These are phyloP conservation scores for Heracleum sosnowskyi DNA, from an alignment of 129 eudicot species.

Conservation along the genomic window DNA sequence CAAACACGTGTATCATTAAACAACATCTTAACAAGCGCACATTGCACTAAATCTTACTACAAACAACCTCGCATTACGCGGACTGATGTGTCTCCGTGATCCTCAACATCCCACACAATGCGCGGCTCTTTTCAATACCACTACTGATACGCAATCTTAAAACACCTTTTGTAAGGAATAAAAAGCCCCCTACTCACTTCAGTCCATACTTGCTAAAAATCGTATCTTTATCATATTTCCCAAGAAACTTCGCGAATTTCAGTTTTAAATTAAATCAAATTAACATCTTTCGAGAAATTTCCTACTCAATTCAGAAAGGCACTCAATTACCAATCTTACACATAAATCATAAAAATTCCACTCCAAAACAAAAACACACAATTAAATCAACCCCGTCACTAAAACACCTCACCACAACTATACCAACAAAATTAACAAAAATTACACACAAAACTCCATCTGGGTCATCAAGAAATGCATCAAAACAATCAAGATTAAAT, in stretches of 20 bases:
- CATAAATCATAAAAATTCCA: not conserved
- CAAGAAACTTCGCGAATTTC: not conserved
- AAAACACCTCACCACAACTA: not conserved
- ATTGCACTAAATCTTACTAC: not conserved
- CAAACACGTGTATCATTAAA: not conserved
- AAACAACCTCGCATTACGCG: not conserved
- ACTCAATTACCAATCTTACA: not conserved
- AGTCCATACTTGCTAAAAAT: not conserved
- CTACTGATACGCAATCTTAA: not conserved
- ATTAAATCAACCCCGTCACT: not conserved
- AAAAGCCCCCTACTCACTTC: not conserved
- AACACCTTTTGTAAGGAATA: not conserved
- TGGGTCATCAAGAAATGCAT: not conserved
- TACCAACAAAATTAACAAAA: not conserved
- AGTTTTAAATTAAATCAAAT: not conserved
- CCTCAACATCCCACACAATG: not conserved
- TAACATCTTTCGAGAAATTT: not conserved
- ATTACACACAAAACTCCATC: not conserved
- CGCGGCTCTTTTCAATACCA: not conserved
- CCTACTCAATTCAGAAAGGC: not conserved
- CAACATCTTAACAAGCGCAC: not conserved
- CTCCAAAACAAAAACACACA: not conserved
- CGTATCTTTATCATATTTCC: not conserved
- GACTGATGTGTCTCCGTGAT: not conserved
- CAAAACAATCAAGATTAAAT: not conserved